Conservation (phyloP, 305 asterid species). For the Ajuga reptans region DNA sequence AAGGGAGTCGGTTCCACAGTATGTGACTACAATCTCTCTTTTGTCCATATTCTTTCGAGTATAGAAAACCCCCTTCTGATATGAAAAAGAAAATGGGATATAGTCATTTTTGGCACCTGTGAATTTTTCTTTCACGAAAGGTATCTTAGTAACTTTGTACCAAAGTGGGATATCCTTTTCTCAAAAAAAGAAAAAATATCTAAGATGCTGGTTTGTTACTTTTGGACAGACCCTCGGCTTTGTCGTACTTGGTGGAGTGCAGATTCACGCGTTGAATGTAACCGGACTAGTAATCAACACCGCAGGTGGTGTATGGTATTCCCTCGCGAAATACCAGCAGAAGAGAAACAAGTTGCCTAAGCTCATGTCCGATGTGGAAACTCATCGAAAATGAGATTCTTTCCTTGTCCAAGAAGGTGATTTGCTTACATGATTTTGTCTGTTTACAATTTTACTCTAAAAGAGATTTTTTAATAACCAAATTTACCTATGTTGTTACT, state of each 20-base stretch:
- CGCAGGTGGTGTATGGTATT: constrained; percentile 86
- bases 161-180: not conserved
- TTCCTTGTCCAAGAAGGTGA: not conserved
- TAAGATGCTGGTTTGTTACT: constrained; percentile 4
- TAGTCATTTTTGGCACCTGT: not conserved
- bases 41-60: not conserved
- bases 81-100: no score
- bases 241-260: constrained; percentile 77
- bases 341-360: constrained; percentile 59
- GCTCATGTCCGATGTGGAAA: constrained; percentile 40
- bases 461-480: not conserved
- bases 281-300: constrained; percentile 82
- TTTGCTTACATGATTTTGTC: not conserved
- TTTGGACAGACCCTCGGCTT: constrained; percentile 66
- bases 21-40: constrained; percentile 17
- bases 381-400: constrained; percentile 41
- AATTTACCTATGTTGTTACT: not conserved
- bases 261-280: constrained; percentile 71
- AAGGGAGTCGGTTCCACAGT: constrained; percentile 96
- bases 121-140: not conserved
- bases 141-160: not conserved
- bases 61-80: no score
- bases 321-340: constrained; percentile 68
- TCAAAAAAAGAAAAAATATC: no score
- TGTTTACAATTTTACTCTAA: not conserved